These are phyloP conservation scores for Ascochyta clinopodiicola DNA, from an alignment of 2,329 filamentous ascomycete species.

Conservation along the genomic window DNA sequence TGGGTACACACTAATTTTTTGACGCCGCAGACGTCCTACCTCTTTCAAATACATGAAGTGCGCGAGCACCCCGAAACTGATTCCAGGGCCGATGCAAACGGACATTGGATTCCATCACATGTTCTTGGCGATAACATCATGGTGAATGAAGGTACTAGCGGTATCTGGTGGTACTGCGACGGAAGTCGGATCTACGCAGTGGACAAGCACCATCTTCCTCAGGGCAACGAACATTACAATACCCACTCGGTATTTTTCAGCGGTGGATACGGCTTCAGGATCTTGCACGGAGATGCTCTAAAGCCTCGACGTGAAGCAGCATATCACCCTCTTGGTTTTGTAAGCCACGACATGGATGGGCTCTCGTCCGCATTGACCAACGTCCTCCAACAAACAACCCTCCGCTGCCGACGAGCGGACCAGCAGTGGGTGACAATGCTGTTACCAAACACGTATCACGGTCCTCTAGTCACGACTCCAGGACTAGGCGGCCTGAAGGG, in stretches of 20 bases:
- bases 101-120: conserved; percentile 27
- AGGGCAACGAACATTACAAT: conserved; percentile 10
- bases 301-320: not conserved
- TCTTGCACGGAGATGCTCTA: conserved; percentile 26
- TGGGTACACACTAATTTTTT: not conserved
- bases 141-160: not conserved
- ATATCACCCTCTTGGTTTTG: conserved; percentile 35
- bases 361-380: conserved; percentile 35
- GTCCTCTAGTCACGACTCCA: not conserved
- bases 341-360: conserved; percentile 21
- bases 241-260: conserved; percentile 31
- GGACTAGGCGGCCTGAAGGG: conserved; percentile 34
- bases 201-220: not conserved
- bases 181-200: not conserved
- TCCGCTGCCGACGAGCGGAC: conserved; percentile 16
- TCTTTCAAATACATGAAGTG: conserved; percentile 40
- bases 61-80: conserved; percentile 12
- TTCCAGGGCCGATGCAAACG: not conserved
- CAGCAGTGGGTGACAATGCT: conserved; percentile 30
- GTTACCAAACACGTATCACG: conserved; percentile 36
- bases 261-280: conserved; percentile 30
- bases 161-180: not conserved
- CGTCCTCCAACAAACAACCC: conserved; percentile 14
- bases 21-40: conserved; percentile 8
- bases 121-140: conserved; percentile 2